Evolutionary conservation across 257 asterid genomes (phyloP).

Genomic region (Solanum peruvianum): DNA sequence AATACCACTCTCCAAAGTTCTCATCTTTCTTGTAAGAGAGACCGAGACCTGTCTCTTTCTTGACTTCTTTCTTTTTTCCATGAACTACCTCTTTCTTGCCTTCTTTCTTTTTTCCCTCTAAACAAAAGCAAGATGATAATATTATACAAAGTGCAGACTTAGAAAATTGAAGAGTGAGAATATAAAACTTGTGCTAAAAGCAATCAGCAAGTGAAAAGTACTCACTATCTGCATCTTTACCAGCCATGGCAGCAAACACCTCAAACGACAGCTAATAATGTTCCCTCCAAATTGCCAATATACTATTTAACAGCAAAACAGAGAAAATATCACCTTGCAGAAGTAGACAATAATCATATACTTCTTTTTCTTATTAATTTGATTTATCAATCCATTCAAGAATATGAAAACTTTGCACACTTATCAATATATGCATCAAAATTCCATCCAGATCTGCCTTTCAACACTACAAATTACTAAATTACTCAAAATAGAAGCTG

Average conservation of each 20-base stretch:
- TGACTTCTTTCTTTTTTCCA: conserved; percentile 63
- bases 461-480: neutral
- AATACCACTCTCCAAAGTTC: conserved; percentile 98
- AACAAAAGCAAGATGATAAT: neutral
- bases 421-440: neutral
- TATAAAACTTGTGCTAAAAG: neutral
- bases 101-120: conserved; percentile 85
- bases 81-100: conserved; percentile 91
- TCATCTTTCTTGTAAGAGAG: conserved; percentile 84
- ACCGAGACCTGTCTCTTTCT: conserved; percentile 95
- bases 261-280: neutral
- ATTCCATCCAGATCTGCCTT: neutral
- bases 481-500: neutral
- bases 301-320: neutral
- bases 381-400: neutral
- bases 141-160: neutral
- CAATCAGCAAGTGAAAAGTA: neutral
- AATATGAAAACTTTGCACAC: neutral
- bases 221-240: neutral
- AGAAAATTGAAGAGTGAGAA: neutral
- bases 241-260: conserved; percentile 2
- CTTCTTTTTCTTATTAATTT: neutral
- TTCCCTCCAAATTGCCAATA: neutral
- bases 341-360: neutral
- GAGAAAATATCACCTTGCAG: neutral